Conservation (phyloP, 1,139 yeast species). For the Schwanniomyces etchellsii region DNA sequence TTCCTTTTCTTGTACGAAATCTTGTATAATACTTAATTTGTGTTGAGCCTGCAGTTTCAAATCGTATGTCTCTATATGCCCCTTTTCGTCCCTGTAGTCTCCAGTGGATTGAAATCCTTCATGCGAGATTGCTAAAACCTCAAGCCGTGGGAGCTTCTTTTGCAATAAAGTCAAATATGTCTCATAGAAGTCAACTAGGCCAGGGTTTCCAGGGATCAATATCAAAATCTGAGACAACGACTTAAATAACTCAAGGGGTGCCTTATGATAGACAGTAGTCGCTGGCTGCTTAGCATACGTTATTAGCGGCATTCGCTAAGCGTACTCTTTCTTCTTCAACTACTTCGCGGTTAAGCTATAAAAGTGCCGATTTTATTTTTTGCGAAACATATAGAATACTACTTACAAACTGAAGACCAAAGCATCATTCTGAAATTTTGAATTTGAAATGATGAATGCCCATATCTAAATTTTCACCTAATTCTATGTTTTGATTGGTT, state of each 20-base stretch:
- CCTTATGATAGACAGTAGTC: slow-evolving; percentile 23
- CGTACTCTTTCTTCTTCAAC: background rate
- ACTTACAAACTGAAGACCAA: no score
- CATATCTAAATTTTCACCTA: background rate
- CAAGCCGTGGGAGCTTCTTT: slow-evolving; percentile 35
- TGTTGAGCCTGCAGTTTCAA: slow-evolving; percentile 48
- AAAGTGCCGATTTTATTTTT: no score
- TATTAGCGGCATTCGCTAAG: slow-evolving; percentile 1
- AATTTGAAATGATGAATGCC: background rate
- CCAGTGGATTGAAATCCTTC: slow-evolving; percentile 43
- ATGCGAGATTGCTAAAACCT: slow-evolving; percentile 51
- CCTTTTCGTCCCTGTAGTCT: slow-evolving; percentile 4
- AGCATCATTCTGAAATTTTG: no score
- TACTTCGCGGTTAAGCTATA: no score
- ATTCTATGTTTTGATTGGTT: slow-evolving; percentile 12
- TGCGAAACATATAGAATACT: no score
- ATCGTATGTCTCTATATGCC: slow-evolving; percentile 7
- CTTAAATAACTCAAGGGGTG: slow-evolving; percentile 7
- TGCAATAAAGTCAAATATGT: slow-evolving; percentile 45
- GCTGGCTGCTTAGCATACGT: slow-evolving; percentile 1
- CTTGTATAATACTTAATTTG: slow-evolving; percentile 34
- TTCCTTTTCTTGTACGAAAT: slow-evolving; percentile 15
- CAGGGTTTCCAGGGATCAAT: slow-evolving; percentile 70
- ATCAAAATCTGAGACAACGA: slow-evolving; percentile 25
- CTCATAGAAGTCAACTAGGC: slow-evolving; percentile 52